A percentile compares a stretch with the other conserved stretches of the same genome.
phyloP scores from a whole-genome alignment of 73 alveolate genomes.

The Stentor coeruleus region DNA sequence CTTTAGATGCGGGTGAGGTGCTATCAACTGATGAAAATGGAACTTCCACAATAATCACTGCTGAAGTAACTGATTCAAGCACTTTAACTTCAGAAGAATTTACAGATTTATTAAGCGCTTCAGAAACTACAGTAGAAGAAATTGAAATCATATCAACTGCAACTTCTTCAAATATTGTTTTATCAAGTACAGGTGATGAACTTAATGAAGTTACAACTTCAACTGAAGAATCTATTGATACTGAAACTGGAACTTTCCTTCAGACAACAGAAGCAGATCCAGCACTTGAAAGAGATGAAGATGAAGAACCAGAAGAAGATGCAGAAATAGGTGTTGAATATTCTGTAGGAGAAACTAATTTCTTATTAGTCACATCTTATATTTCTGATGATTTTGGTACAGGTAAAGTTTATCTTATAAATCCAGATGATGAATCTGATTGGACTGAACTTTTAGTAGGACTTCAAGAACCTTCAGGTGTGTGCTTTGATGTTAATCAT shows the following conservation, averaged over 20 bases:
- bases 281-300: not conserved
- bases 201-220: not conserved
- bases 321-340: not conserved
- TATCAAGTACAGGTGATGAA: not conserved
- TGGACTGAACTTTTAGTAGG: slow-evolving; percentile 2
- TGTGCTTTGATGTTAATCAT: slow-evolving; percentile 9
- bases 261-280: not conserved
- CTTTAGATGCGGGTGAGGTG: not conserved
- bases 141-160: not conserved
- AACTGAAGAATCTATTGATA: too few species aligned
- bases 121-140: not conserved
- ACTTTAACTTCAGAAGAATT: too few species aligned
- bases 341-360: not conserved
- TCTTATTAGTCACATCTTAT: not conserved
- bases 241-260: not conserved
- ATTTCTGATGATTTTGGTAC: not conserved
- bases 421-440: not conserved
- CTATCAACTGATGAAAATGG: not conserved
- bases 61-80: not conserved
- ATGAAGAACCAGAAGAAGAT: not conserved
- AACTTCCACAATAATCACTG: not conserved
- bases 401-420: not conserved
- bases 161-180: too few species aligned
- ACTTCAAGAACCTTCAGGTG: not conserved
- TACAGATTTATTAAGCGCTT: not conserved